Base-by-base conservation (phyloP, 129 eudicot genomes). In the Artemisia argyi region DNA sequence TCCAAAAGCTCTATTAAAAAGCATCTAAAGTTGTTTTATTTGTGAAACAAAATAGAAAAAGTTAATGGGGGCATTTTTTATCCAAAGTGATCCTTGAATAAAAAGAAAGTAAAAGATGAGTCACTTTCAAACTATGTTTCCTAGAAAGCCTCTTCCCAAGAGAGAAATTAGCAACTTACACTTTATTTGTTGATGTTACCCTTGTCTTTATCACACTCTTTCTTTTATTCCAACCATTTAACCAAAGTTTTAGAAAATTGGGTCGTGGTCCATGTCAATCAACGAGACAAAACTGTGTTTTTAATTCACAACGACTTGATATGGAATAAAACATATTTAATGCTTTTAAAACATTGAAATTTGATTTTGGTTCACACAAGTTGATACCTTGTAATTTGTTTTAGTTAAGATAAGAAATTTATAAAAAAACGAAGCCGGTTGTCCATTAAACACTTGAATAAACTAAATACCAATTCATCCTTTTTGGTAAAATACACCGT, bases 61-160 rank as follows among this genome's bases (percentile, higher is more conserved):
- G 48, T 59, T 72, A 20, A 46, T 58, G 57, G 58, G 75, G 47
- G 65, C 54, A 65, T 39, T 42, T 42, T 60, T 28, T 16, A 61
- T 76, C 1, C 58, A 69, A 61, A 77, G 66, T 69, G 50, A 53
- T 66, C 76, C 71, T 69, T 24, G 1, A 61, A 77, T 13, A 71
- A 61, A 64, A 69, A 77, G 65, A 61, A 77, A 77, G 76, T 62
- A 57, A 69, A 76, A 59, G 48, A 76, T 16, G 18, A 30, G 75
- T 76, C 75, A 54, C 17, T 77, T 61, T 77, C 65, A 77, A 68
- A 50, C 76, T 61, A 44, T 77, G 65, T 69, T 77, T 77, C 71
- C 81, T 61, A 35, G 71, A 61, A 77, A 77, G 81, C 57, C 56
- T 60, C 81, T 69, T 69, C 71, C 65, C 81, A 77, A 77, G 48